Evolutionary conservation across 768 basidiomycete genomes (phyloP), one percentile per base, ranked within the genome.

Genomic region (Mycena venus): DNA sequence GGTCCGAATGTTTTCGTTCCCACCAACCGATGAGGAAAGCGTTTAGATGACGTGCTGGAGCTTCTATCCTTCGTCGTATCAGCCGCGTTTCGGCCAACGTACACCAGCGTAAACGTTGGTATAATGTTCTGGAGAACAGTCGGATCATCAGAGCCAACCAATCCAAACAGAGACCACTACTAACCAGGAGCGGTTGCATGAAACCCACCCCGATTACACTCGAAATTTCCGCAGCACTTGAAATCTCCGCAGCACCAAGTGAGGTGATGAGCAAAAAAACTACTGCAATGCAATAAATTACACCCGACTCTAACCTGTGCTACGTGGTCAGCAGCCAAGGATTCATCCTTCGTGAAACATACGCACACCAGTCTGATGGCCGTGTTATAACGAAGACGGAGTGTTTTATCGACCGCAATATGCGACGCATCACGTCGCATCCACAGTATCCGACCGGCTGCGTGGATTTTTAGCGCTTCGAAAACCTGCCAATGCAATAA

Each of bases 291-390:
- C 42, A 51, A 64, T 47, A 49, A 49, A 64, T 64, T 47, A 36
- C 63, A 31, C 63, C 63, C 32, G 63, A 64, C 32, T 64, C 63
- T 23, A n/a, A n/a, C n/a, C n/a, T n/a, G n/a, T n/a, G 42, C 42
- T 32, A n/a, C n/a, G n/a, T 19, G 29, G 36, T 47, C 49, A 49
- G 42, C 51, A 49, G 63, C 60, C 47, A 51, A 64, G 63, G 32
- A 49, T 51, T 51, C 44, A 47, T 64, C 23, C 29, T 47, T 36
- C 21, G 21, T 31, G 32, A 64, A 51, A 34, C 63, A 47, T 47
- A 51, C 60, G 60, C 60, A 64, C 63, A 29, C 51, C 44, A 64
- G 44, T 64, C 44, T 64, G 63, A 64, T 64, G 49, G 63, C 63
- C 44, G 36, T 32, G 63, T 64, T 64, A n/a, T 51, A 64, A 51